These are phyloP conservation scores for Pythium diclinum DNA, from an alignment of 352 stramenopile species.

Conservation along the genomic window DNA sequence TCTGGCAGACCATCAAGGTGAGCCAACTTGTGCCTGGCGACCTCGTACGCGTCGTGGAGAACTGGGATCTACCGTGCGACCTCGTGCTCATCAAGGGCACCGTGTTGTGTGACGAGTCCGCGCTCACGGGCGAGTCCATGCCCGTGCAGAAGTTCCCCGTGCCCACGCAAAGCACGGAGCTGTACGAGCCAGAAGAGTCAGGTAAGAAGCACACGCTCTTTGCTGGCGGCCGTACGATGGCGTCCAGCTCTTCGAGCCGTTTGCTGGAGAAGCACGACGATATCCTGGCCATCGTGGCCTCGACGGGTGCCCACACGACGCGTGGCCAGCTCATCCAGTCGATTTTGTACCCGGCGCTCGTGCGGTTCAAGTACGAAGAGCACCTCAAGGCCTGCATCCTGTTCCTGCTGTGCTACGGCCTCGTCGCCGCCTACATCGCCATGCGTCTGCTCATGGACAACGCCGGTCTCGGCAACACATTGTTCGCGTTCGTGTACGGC, in stretches of 20 bases:
- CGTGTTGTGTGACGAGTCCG: slow-evolving; percentile 70
- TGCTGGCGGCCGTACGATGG: slow-evolving; percentile 75
- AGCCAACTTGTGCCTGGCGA: slow-evolving; percentile 62
- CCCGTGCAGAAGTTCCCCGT: slow-evolving; percentile 83
- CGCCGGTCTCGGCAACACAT: slow-evolving; percentile 62
- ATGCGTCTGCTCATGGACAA: slow-evolving; percentile 73
- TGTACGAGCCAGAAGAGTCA: slow-evolving; percentile 44
- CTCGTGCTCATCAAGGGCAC: slow-evolving; percentile 65
- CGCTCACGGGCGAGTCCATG: slow-evolving; percentile 82
- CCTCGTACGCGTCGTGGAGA: slow-evolving; percentile 57
- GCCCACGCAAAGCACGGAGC: slow-evolving; percentile 43
- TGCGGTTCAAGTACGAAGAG: slow-evolving; percentile 91
- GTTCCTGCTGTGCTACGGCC: slow-evolving; percentile 77
- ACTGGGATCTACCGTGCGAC: slow-evolving; percentile 73
- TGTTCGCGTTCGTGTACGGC: slow-evolving; percentile 68
- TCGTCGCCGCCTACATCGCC: slow-evolving; percentile 68
- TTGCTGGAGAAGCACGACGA: slow-evolving; percentile 37
- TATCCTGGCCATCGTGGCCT: slow-evolving; percentile 75
- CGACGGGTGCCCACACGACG: slow-evolving; percentile 80
- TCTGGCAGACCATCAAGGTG: slow-evolving; percentile 51
- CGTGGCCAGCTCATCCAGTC: slow-evolving; percentile 83
- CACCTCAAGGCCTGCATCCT: slow-evolving; percentile 82
- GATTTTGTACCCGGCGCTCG: slow-evolving; percentile 81
- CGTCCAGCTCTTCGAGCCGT: slow-evolving; percentile 31
- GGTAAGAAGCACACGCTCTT: slow-evolving; percentile 89